phyloP scores from a whole-genome alignment of 2,329 filamentous ascomycete genomes.

The Hypoxylon sp. region DNA sequence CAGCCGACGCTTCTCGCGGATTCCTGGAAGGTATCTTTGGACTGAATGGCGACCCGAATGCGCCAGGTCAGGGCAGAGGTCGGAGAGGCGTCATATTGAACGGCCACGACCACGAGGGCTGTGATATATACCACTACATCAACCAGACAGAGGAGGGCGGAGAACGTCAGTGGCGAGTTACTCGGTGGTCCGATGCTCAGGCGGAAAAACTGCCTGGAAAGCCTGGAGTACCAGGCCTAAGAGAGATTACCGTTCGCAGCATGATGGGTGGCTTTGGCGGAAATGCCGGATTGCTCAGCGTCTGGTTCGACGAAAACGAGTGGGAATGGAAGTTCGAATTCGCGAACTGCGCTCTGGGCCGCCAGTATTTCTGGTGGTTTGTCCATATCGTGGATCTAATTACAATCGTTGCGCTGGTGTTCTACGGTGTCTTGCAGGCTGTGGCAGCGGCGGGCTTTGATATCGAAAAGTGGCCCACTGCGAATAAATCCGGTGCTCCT shows the following conservation, averaged over 20 bases:
- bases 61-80: conserved; percentile 73
- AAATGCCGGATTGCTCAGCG: conserved; percentile 87
- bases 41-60: conserved; percentile 74
- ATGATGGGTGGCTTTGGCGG: conserved; percentile 99
- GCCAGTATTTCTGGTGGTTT: conserved; percentile 95
- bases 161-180: conserved; percentile 66
- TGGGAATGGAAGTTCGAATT: conserved; percentile 90
- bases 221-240: conserved; percentile 72
- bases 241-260: conserved; percentile 93
- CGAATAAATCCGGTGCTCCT: conserved; percentile 15
- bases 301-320: conserved; percentile 84
- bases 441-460: conserved; percentile 43
- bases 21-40: conserved; percentile 90
- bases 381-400: conserved; percentile 81
- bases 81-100: conserved; percentile 86
- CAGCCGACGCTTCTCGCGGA: conserved; percentile 76
- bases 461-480: conserved; percentile 40
- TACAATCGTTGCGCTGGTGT: conserved; percentile 54
- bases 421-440: conserved; percentile 49
- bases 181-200: conserved; percentile 63
- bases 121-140: conserved; percentile 88
- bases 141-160: conserved; percentile 69
- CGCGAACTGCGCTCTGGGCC: conserved; percentile 81
- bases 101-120: conserved; percentile 95
- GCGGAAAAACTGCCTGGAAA: conserved; percentile 59